Evolutionary conservation across 306 rosid genomes (phyloP), one percentile per base, ranked within the genome.

Genomic region (Canavalia ensiformis): DNA sequence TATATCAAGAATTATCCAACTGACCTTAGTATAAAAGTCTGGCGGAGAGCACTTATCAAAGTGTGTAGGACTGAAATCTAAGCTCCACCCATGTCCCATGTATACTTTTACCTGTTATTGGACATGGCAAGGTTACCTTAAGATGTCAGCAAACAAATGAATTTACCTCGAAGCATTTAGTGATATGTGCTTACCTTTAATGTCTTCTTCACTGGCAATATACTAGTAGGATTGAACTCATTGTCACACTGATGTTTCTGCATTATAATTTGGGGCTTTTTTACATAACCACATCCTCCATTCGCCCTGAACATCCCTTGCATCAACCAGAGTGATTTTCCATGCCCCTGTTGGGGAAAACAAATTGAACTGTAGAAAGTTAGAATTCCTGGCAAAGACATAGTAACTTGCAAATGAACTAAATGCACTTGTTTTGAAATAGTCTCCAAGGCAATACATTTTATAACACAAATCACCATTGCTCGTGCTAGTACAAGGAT

Each of bases 261-360:
- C 89, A 90, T 85, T 62, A 95, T 81, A 82, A 89, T 83, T 62
- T 84, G 86, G 39, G 99, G 99, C 74, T 91, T 95, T 50, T 91
- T 95, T 31, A 94, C 82, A 82, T 92, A 94, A 77, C 99, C 99
- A 80, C 95, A 93, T 44, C 89, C 97, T 81, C 99, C 99, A 77
- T 95, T 95, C 54, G 97, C 94, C 86, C 86, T 88, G 82, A 93
- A 95, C 99, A 95, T 95, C 68, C 99, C 99, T 49, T 91, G 94
- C 99, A 95, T 95, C 84, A 88, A 54, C 97, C 97, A 88, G 2
- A 91, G 92, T 28, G 87, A 77, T 87, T 92, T 95, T 0, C 92
- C 99, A 76, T 86, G 84, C 33, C 95, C 92, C 99, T 95, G 88
- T 78, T 65, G 45, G 25, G 60, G 42, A 71, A 77, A 35, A 81